These are phyloP conservation scores for Chrysopogon serrulatus DNA, from an alignment of 176 grass and related monocot species.

Conservation along the genomic window DNA sequence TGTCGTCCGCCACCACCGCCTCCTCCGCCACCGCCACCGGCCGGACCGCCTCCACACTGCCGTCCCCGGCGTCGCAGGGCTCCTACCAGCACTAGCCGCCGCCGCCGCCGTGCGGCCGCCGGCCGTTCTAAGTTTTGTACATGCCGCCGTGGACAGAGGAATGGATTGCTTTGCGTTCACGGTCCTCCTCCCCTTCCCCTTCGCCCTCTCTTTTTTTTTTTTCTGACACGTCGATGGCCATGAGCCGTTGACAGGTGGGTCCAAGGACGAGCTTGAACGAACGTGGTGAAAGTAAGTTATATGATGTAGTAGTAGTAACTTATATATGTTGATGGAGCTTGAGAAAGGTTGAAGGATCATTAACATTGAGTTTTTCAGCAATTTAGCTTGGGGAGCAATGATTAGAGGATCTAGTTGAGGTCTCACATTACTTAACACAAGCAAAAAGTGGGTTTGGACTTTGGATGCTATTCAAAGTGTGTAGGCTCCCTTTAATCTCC, in stretches of 20 bases:
- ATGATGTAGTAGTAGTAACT: background rate
- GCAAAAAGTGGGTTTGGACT: background rate
- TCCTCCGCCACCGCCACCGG: conserved; percentile 2
- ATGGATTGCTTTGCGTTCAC: too few relatives aligned
- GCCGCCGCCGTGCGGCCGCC: too few relatives aligned
- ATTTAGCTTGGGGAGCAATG: background rate
- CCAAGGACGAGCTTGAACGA: background rate
- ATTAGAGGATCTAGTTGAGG: background rate
- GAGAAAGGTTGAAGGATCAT: background rate
- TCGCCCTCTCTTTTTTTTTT: background rate
- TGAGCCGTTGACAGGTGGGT: background rate
- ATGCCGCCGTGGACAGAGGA: conserved; percentile 18
- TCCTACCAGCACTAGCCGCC: background rate
- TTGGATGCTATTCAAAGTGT: background rate
- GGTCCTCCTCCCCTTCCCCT: background rate
- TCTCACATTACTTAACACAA: background rate
- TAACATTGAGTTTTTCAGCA: background rate
- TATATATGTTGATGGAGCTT: background rate
- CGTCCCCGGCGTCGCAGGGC: conserved; percentile 41
- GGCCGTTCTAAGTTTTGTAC: conserved; percentile 31
- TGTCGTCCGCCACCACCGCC: conserved; percentile 27
- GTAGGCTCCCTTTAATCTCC: background rate
- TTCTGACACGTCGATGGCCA: background rate
- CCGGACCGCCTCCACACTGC: conserved; percentile 21
- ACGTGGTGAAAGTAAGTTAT: background rate